Percentiles rank a stretch among this genome's conserved stretches.
phyloP scores from a whole-genome alignment of 2,329 filamentous ascomycete genomes.

The Aspergillus brunneoviolaceus region DNA sequence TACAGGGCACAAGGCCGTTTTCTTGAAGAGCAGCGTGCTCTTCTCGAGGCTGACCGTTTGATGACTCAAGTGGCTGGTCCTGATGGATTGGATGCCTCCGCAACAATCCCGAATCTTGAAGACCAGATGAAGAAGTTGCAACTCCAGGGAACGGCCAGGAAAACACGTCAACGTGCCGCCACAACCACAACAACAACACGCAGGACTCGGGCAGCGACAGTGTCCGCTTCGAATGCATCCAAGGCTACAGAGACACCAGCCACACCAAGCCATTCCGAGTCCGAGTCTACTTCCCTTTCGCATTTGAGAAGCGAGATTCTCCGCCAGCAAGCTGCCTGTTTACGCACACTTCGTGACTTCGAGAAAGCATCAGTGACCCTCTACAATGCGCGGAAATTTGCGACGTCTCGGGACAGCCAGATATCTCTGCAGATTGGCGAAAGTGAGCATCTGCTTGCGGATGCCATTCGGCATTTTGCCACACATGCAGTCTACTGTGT shows the following conservation, averaged over 20 bases:
- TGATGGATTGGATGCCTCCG: slow-evolving; percentile 29
- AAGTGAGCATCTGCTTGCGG: slow-evolving; percentile 38
- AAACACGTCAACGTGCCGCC: slow-evolving; percentile 27
- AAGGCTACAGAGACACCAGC: slow-evolving; percentile 2
- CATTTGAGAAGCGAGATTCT: slow-evolving; percentile 51
- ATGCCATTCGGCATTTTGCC: slow-evolving; percentile 57
- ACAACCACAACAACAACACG: slow-evolving; percentile 18
- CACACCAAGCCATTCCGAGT: slow-evolving; percentile 28
- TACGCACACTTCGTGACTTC: slow-evolving; percentile 53
- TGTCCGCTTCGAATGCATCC: slow-evolving; percentile 17
- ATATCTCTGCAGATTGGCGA: slow-evolving; percentile 52
- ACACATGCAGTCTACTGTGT: slow-evolving; percentile 83
- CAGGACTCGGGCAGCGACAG: slow-evolving; percentile 19
- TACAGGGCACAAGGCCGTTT: slow-evolving; percentile 49
- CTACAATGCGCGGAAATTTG: slow-evolving; percentile 32
- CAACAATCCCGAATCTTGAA: slow-evolving; percentile 38
- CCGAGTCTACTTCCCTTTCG: slow-evolving; percentile 42
- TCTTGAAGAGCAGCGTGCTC: slow-evolving; percentile 50
- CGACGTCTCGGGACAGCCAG: slow-evolving; percentile 56
- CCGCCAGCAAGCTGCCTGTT: slow-evolving; percentile 51
- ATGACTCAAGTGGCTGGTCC: slow-evolving; percentile 43
- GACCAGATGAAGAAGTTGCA: slow-evolving; percentile 45
- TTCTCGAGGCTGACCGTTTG: slow-evolving; percentile 49
- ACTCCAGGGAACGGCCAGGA: slow-evolving; percentile 31
- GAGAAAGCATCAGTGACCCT: slow-evolving; percentile 58